Evolutionary conservation across 2,329 filamentous ascomycete species (phyloP).

Genomic region (Talaromyces sp.): DNA sequence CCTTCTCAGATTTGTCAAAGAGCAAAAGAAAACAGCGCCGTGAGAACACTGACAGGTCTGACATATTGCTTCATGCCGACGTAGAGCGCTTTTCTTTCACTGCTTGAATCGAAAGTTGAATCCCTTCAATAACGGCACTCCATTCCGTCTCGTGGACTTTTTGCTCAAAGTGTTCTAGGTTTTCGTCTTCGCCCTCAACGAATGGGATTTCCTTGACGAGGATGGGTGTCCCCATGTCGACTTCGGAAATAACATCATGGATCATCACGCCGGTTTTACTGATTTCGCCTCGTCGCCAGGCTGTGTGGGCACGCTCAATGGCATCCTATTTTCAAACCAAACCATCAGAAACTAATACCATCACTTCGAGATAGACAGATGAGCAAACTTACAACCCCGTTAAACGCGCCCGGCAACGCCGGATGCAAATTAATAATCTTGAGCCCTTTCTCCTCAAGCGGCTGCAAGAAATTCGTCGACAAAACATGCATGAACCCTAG

Average conservation of each 20-base stretch:
- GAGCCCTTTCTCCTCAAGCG: constrained; percentile 57
- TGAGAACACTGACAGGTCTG: background rate
- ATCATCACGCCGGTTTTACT: constrained; percentile 77
- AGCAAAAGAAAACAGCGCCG: background rate
- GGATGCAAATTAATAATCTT: constrained; percentile 81
- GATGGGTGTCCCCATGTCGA: constrained; percentile 74
- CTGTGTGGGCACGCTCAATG: constrained; percentile 71
- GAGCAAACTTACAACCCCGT: constrained; percentile 53
- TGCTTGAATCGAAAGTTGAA: constrained; percentile 30
- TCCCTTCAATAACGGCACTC: constrained; percentile 71
- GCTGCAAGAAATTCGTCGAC: constrained; percentile 62
- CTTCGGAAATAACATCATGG: constrained; percentile 74
- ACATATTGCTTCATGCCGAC: background rate
- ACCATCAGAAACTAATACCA: background rate
- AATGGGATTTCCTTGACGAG: constrained; percentile 63
- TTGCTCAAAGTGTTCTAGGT: constrained; percentile 60
- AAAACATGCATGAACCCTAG: constrained; percentile 88
- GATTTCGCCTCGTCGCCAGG: constrained; percentile 64
- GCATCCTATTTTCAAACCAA: constrained; percentile 44
- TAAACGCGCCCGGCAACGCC: constrained; percentile 66
- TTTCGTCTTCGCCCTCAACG: constrained; percentile 57
- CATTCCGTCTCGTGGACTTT: constrained; percentile 76
- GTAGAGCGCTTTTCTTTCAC: constrained; percentile 17
- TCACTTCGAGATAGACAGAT: background rate
- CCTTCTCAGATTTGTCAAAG: too few species aligned